Evolutionary conservation across 148 eudicot species (phyloP).

Genomic region (Vaccinium myrtillus): DNA sequence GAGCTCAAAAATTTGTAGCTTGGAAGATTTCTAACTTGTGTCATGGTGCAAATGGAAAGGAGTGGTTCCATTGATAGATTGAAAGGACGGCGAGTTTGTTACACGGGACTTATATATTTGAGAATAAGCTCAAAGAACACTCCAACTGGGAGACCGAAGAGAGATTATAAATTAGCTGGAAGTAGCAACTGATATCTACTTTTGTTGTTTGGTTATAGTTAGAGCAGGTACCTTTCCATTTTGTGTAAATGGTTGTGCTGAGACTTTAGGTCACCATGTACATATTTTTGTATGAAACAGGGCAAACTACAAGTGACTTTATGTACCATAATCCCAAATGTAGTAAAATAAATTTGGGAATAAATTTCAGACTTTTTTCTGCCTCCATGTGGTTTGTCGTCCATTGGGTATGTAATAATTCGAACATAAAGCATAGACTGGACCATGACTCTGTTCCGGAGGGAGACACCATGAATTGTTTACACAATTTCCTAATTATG

Average conservation of each 20-base stretch:
- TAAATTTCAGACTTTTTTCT: not conserved
- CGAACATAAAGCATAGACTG: no score
- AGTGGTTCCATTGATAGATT: not conserved
- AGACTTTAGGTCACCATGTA: conserved; percentile 17
- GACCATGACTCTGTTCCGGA: no score
- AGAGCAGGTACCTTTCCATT: conserved; percentile 1
- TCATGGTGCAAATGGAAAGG: not conserved
- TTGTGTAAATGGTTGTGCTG: conserved; percentile 12
- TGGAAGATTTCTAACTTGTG: not conserved
- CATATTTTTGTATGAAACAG: conserved; percentile 19
- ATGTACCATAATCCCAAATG: conserved; percentile 17
- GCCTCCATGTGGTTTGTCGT: not conserved
- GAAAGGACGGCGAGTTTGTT: not conserved
- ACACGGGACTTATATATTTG: not conserved
- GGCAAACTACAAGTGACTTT: conserved; percentile 8
- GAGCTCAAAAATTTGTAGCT: conserved; percentile 22
- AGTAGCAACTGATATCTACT: conserved; percentile 5
- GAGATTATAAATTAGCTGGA: conserved; percentile 12
- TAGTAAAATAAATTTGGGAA: conserved; percentile 25
- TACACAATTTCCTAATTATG: no score
- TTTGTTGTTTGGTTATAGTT: not conserved
- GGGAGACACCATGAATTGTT: no score
- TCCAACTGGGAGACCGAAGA: not conserved
- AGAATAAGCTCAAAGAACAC: no score
- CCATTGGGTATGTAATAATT: not conserved